phyloP scores from a whole-genome alignment of 768 basidiomycete genomes.

The Roridomyces roridus region DNA sequence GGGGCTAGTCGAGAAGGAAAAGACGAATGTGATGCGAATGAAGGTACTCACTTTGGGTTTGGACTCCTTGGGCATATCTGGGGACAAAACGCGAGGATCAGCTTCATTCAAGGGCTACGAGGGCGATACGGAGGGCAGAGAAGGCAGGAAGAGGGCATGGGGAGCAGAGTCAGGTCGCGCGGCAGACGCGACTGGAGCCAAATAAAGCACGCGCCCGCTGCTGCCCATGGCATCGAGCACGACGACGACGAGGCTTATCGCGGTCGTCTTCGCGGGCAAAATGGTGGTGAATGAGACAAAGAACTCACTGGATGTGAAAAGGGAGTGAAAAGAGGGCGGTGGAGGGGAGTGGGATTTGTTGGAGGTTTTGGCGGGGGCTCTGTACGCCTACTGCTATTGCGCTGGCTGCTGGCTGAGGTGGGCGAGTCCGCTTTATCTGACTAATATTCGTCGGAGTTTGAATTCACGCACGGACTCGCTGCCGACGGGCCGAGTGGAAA shows the following conservation, averaged over 20 bases:
- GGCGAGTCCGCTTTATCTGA: too few relatives aligned
- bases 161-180: conserved; percentile 31
- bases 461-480: too few relatives aligned
- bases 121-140: conserved; percentile 16
- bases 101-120: conserved; percentile 30
- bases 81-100: conserved; percentile 35
- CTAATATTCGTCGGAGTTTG: too few relatives aligned
- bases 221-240: conserved; percentile 23
- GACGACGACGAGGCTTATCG: conserved; percentile 29
- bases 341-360: conserved; percentile 19
- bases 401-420: too few relatives aligned
- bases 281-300: conserved; percentile 5
- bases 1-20: conserved; percentile 20
- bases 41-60: conserved; percentile 57
- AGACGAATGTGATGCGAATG: conserved; percentile 20
- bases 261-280: conserved; percentile 13
- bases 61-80: conserved; percentile 67
- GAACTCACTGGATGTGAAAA: conserved; percentile 21
- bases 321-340: conserved; percentile 3
- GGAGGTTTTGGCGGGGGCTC: conserved; percentile 6
- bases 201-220: conserved; percentile 38
- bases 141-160: conserved; percentile 18
- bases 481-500: too few relatives aligned
- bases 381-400: too few relatives aligned
- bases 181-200: conserved; percentile 45